Evolutionary conservation across 192 early-diverging fungal genomes (phyloP).

Genomic region (Martensiomyces pterosporus): DNA sequence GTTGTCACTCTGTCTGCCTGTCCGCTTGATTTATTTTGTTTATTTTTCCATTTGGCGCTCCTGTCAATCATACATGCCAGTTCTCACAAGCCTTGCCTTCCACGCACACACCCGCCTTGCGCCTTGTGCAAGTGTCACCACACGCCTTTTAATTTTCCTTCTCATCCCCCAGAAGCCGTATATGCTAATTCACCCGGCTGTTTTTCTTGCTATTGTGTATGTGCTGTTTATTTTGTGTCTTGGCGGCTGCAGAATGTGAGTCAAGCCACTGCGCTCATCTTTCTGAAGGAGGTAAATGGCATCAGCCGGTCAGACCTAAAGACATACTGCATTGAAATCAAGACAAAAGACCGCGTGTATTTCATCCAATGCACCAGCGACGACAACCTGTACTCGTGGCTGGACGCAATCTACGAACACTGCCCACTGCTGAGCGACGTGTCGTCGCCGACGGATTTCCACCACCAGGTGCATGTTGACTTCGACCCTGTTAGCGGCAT

Average conservation of each 20-base stretch:
- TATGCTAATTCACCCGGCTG: too few species aligned
- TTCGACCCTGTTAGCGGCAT: conserved; percentile 56
- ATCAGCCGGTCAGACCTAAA: conserved; percentile 88
- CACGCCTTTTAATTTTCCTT: too few species aligned
- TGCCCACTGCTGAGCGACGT: conserved; percentile 48
- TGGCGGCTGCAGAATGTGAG: conserved; percentile 25
- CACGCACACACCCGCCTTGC: too few species aligned
- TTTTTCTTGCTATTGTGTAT: too few species aligned
- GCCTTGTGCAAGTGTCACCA: too few species aligned
- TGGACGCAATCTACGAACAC: conserved; percentile 92
- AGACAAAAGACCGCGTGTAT: conserved; percentile 90
- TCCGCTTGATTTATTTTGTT: too few species aligned
- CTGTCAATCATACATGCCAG: too few species aligned
- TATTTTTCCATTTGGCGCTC: too few species aligned
- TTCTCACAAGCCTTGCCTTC: too few species aligned
- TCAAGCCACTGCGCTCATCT: conserved; percentile 84
- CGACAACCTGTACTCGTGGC: conserved; percentile 97
- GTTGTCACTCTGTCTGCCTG: too few species aligned
- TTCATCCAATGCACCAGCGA: conserved; percentile 91
- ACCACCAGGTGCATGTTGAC: conserved; percentile 56
- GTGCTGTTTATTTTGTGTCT: not conserved
- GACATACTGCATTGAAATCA: conserved; percentile 90
- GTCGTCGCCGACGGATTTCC: conserved; percentile 55
- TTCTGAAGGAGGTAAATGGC: conserved; percentile 86
- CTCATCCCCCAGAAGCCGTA: too few species aligned